Evolutionary conservation across 495 filamentous ascomycete species (phyloP).

Genomic region (Xylaria nigripes): DNA sequence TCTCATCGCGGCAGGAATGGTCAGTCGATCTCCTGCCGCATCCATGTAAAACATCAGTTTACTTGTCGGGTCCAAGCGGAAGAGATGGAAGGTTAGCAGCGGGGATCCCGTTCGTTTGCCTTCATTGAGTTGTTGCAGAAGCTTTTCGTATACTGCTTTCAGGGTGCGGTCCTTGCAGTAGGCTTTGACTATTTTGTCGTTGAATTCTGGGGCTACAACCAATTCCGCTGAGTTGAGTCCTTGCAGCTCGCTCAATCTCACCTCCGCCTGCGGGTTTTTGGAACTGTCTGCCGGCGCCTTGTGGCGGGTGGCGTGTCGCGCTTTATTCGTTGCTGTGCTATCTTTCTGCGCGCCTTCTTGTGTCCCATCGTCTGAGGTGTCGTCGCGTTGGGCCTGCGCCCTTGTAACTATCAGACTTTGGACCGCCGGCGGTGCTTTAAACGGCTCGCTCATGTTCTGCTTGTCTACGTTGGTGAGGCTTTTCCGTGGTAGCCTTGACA

Average conservation of each 20-base stretch:
- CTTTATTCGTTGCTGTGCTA: too few species aligned
- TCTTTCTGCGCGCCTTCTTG: too few species aligned
- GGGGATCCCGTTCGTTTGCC: not conserved
- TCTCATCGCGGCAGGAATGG: not conserved
- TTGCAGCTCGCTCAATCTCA: not conserved
- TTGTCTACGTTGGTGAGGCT: too few species aligned
- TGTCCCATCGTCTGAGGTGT: too few species aligned
- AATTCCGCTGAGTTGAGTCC: not conserved
- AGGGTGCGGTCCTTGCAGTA: not conserved
- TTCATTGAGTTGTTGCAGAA: not conserved
- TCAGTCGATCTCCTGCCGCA: not conserved
- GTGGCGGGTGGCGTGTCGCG: too few species aligned
- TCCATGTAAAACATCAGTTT: not conserved
- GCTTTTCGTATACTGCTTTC: not conserved
- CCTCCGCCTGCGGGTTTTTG: not conserved
- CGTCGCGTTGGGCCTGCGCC: too few species aligned
- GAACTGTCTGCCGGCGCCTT: too few species aligned
- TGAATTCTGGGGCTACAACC: not conserved
- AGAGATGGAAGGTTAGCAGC: not conserved
- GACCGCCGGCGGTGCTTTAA: too few species aligned
- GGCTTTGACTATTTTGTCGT: not conserved
- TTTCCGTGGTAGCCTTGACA: not conserved
- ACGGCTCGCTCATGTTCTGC: not conserved
- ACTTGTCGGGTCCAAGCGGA: not conserved
- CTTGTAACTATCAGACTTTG: too few species aligned